Percentiles rank a stretch among this genome's conserved stretches.
Evolutionary conservation across 1,284 basidiomycete species (phyloP).

Genomic region (Sanghuangporus baumii): DNA sequence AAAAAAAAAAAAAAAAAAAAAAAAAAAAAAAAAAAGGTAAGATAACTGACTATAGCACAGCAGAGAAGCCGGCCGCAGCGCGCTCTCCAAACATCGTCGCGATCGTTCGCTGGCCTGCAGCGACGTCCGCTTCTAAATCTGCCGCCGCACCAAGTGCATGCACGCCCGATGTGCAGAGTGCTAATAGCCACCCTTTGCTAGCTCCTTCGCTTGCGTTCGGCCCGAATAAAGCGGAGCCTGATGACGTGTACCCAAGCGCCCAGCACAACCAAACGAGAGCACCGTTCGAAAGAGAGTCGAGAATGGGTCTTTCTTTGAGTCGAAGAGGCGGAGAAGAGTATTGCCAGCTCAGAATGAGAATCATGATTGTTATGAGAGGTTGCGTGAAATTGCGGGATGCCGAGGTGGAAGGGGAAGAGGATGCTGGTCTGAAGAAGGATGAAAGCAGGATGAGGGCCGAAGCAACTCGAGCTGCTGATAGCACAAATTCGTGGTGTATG

Average conservation of each 20-base stretch:
- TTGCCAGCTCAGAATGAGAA: constrained; percentile 23
- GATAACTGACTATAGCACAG: constrained; percentile 21
- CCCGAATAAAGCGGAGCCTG: constrained; percentile 1
- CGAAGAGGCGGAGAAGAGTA: constrained; percentile 24
- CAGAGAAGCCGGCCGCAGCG: constrained; percentile 18
- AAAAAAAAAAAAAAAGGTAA: not conserved
- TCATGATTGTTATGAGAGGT: constrained; percentile 11
- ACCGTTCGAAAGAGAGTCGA: constrained; percentile 25
- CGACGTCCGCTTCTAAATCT: constrained; percentile 22
- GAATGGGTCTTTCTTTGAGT: constrained; percentile 22
- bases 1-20: not conserved
- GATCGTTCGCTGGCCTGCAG: constrained; percentile 22
- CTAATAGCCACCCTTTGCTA: constrained; percentile 20
- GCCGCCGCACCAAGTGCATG: constrained; percentile 24
- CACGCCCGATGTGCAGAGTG: constrained; percentile 21
- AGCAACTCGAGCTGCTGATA: constrained; percentile 19
- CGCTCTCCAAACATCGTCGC: constrained; percentile 21
- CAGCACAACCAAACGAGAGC: constrained; percentile 23
- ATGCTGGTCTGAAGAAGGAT: constrained; percentile 8
- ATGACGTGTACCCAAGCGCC: constrained; percentile 20
- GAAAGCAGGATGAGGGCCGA: constrained; percentile 19
- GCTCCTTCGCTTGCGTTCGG: not conserved
- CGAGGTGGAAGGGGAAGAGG: not conserved
- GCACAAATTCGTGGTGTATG: constrained; percentile 20
- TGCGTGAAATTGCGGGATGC: constrained; percentile 7